A percentile compares a stretch with the other conserved stretches of the same genome.
Evolutionary conservation across 192 early-diverging fungal genomes (phyloP).

Genomic region (Rhizophlyctis rosea): DNA sequence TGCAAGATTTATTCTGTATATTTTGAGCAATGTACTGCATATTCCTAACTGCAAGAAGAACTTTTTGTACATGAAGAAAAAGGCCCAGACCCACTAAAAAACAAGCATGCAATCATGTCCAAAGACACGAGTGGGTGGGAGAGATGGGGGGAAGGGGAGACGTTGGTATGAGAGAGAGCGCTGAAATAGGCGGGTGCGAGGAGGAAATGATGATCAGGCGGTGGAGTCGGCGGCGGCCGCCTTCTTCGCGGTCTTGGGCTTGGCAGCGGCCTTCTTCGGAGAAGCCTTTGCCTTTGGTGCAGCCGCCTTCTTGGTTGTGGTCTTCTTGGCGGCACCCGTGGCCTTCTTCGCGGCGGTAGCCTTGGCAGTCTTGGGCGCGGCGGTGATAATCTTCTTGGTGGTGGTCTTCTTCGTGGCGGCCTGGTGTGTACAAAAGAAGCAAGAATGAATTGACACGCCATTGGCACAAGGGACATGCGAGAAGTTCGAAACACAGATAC

Average conservation of each 20-base stretch:
- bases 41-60: too few relatives aligned
- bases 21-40: too few relatives aligned
- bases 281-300: slow-evolving; percentile 15
- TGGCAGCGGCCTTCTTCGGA: slow-evolving; percentile 32
- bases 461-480: neutral
- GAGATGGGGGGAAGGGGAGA: too few relatives aligned
- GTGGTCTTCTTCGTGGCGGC: slow-evolving; percentile 17
- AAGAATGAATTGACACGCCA: neutral
- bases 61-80: too few relatives aligned
- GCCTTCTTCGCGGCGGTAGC: slow-evolving; percentile 39
- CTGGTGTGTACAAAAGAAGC: slow-evolving; percentile 20
- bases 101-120: too few relatives aligned
- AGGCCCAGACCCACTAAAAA: too few relatives aligned
- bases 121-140: too few relatives aligned
- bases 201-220: too few relatives aligned
- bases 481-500: slow-evolving; percentile 4
- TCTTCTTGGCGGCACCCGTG: neutral
- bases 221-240: too few relatives aligned
- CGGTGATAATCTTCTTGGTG: slow-evolving; percentile 10
- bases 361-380: neutral
- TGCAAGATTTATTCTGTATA: too few relatives aligned
- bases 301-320: slow-evolving; percentile 3
- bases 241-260: slow-evolving; percentile 41
- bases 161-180: too few relatives aligned
- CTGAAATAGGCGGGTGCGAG: too few relatives aligned